A percentile compares a stretch with the other conserved stretches of the same genome.
Evolutionary conservation across 192 early-diverging fungal species (phyloP).

Genomic region (Coemansia sp.): DNA sequence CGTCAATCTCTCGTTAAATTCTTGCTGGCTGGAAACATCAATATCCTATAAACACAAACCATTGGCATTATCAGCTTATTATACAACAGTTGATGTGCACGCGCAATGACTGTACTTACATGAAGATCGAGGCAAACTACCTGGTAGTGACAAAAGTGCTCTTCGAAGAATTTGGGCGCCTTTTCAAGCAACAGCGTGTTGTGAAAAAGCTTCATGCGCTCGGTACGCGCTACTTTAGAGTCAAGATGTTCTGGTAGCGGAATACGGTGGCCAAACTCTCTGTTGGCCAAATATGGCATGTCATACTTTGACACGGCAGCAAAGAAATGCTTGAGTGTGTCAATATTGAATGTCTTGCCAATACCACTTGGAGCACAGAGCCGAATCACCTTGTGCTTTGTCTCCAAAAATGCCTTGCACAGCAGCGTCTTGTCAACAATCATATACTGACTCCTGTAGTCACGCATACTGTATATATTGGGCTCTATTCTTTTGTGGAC

Average conservation of each 20-base stretch:
- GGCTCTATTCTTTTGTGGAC: background rate
- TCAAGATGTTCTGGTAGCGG: background rate
- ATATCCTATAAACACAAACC: background rate
- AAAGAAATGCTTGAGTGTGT: conserved; percentile 3
- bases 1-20: background rate
- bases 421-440: conserved; percentile 8
- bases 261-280: background rate
- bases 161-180: background rate
- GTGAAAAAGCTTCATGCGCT: conserved; percentile 4
- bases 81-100: background rate
- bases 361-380: conserved; percentile 6
- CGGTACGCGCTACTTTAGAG: background rate
- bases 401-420: conserved; percentile 13
- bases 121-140: background rate
- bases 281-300: background rate
- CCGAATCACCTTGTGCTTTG: background rate
- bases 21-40: background rate
- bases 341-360: conserved; percentile 2
- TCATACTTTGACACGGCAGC: background rate
- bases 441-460: background rate
- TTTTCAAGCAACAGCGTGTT: background rate
- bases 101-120: background rate
- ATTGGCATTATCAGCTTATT: background rate
- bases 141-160: conserved; percentile 4
- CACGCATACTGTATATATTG: background rate